Conservation (phyloP, 805 yeast genomes). For the Candida chauliodis region DNA sequence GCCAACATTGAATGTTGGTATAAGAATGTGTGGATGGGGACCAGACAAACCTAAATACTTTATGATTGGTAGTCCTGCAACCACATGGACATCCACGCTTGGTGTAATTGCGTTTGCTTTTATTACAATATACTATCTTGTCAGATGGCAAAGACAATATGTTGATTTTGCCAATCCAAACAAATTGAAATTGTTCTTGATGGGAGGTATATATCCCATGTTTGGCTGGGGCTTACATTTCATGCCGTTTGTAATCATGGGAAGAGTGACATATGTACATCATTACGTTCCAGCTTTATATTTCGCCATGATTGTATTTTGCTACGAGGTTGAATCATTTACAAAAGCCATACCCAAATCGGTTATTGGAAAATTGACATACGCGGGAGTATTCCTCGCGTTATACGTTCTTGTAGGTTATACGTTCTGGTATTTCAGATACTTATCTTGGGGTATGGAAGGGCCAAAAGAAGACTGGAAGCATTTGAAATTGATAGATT, state of each 20-base stretch:
- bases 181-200: conserved; percentile 50
- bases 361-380: conserved; percentile 16
- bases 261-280: conserved; percentile 94
- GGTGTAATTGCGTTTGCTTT: conserved; percentile 54
- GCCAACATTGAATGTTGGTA: conserved; percentile 67
- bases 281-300: conserved; percentile 94
- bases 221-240: conserved; percentile 88
- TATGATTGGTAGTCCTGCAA: conserved; percentile 67
- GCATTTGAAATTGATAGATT: conserved; percentile 34
- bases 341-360: conserved; percentile 23
- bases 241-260: conserved; percentile 87
- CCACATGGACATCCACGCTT: conserved; percentile 64
- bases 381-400: conserved; percentile 21
- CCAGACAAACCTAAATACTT: conserved; percentile 53
- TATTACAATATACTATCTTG: conserved; percentile 37
- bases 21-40: conserved; percentile 77
- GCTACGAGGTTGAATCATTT: conserved; percentile 53
- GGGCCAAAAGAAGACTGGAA: conserved; percentile 39
- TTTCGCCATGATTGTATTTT: conserved; percentile 81
- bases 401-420: conserved; percentile 32
- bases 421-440: conserved; percentile 42
- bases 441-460: conserved; percentile 41
- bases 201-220: conserved; percentile 82
- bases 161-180: conserved; percentile 46
- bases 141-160: conserved; percentile 72